A percentile compares a stretch with the other conserved stretches of the same genome.
Conservation (phyloP, 108 stramenopile species). For the Pseudonitzschia multiseries region DNA sequence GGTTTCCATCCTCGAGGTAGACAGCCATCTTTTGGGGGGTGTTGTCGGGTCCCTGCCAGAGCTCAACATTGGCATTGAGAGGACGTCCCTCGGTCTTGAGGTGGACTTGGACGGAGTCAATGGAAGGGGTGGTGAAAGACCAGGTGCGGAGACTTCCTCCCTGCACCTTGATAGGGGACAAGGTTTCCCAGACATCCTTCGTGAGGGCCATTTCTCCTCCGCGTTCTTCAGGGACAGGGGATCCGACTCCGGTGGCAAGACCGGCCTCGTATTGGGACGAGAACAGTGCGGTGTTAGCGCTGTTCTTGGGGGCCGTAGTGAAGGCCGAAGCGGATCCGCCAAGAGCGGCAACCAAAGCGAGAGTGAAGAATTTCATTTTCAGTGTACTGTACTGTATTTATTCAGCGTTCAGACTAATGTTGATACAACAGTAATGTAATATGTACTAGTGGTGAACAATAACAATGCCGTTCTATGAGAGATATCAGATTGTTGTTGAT, state of each 20-base stretch:
- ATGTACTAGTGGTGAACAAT: neutral
- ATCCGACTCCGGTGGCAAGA: conserved; percentile 38
- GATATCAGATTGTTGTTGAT: neutral
- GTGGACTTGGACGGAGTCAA: conserved; percentile 71
- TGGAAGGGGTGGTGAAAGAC: conserved; percentile 57
- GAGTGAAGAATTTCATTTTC: conserved; percentile 50
- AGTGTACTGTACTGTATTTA: neutral
- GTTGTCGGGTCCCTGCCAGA: conserved; percentile 83
- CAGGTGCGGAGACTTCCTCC: conserved; percentile 80
- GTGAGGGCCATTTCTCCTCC: conserved; percentile 56
- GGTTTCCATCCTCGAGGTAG: conserved; percentile 77
- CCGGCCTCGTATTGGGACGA: conserved; percentile 54
- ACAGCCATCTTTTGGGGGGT: conserved; percentile 80
- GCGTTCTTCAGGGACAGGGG: conserved; percentile 38
- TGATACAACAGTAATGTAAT: neutral
- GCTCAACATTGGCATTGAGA: conserved; percentile 64
- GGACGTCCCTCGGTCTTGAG: conserved; percentile 87
- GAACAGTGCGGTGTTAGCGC: conserved; percentile 50
- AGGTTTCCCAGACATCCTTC: conserved; percentile 52
- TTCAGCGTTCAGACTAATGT: neutral
- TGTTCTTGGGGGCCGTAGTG: conserved; percentile 47
- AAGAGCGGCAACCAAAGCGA: conserved; percentile 54
- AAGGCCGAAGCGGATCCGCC: conserved; percentile 51
- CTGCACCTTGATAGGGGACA: conserved; percentile 61
- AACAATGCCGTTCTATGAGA: neutral